These are phyloP conservation scores for Fragilaria radians DNA, from an alignment of 108 stramenopile genomes.

Conservation along the genomic window DNA sequence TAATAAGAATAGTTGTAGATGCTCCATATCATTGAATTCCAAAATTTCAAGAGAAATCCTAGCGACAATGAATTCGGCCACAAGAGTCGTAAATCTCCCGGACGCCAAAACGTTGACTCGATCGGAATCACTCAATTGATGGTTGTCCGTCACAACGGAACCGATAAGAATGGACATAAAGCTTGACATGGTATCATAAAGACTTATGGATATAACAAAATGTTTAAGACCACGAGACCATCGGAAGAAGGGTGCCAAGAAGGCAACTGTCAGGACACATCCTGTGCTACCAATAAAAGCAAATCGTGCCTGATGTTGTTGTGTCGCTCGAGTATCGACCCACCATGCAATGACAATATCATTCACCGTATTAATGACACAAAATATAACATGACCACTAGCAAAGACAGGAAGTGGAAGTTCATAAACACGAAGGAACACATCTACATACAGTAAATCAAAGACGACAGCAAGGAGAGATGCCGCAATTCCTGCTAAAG, in stretches of 20 bases:
- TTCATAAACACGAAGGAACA: slow-evolving; percentile 33
- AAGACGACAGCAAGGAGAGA: slow-evolving; percentile 25
- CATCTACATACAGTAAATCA: slow-evolving; percentile 38
- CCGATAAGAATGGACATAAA: slow-evolving; percentile 31
- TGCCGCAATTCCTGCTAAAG: slow-evolving; percentile 27
- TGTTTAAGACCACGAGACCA: slow-evolving; percentile 15
- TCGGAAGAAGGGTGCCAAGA: slow-evolving; percentile 34
- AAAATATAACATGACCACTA: slow-evolving; percentile 24
- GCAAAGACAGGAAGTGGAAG: slow-evolving; percentile 31
- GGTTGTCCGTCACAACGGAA: slow-evolving; percentile 37
- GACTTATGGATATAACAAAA: slow-evolving; percentile 29
- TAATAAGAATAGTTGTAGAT: slow-evolving; percentile 27
- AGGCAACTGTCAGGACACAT: slow-evolving; percentile 21
- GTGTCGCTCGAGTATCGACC: slow-evolving; percentile 27
- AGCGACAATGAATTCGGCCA: slow-evolving; percentile 28
- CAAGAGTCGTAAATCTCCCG: slow-evolving; percentile 27
- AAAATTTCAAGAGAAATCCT: slow-evolving; percentile 30
- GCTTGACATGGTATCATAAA: slow-evolving; percentile 38
- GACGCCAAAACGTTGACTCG: slow-evolving; percentile 35
- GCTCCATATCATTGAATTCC: slow-evolving; percentile 21
- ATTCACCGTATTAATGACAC: slow-evolving; percentile 27
- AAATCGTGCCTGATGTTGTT: slow-evolving; percentile 13
- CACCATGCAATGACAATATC: slow-evolving; percentile 29
- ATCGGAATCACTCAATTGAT: slow-evolving; percentile 33
- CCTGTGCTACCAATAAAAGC: slow-evolving; percentile 35